Percentiles rank a stretch among this genome's conserved stretches.
phyloP scores from a whole-genome alignment of 2,329 filamentous ascomycete species.

The Cercospora sojina region DNA sequence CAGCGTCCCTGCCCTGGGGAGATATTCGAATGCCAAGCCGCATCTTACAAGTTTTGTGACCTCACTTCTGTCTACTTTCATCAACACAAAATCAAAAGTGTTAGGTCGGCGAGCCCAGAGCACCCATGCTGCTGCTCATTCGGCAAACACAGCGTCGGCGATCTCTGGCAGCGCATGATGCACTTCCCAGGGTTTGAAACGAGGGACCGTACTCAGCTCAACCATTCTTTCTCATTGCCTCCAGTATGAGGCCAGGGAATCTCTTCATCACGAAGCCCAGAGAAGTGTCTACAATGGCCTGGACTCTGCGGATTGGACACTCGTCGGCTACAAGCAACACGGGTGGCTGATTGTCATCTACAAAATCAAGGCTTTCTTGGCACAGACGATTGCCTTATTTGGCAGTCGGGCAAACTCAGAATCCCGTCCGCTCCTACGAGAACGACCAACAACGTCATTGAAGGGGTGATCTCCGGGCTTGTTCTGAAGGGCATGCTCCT shows the following conservation, averaged over 20 bases:
- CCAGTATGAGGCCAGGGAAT: not conserved
- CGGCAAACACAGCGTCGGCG: too few relatives aligned
- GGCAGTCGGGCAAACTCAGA: not conserved
- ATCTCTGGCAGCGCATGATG: not conserved
- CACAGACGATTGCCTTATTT: not conserved
- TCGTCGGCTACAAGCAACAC: not conserved
- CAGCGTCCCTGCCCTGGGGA: not conserved
- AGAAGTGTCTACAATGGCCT: too few relatives aligned
- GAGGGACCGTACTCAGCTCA: not conserved
- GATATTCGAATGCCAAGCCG: not conserved
- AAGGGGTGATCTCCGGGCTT: not conserved
- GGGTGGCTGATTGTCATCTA: slow-evolving; percentile 1
- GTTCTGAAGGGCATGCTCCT: not conserved
- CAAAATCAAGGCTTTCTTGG: not conserved
- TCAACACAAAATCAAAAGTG: not conserved
- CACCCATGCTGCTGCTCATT: not conserved
- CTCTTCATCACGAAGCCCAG: not conserved
- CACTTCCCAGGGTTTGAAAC: not conserved
- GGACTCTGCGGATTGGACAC: not conserved
- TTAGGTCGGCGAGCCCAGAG: not conserved
- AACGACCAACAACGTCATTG: not conserved
- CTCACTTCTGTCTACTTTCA: not conserved
- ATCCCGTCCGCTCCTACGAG: not conserved
- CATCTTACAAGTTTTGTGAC: not conserved
- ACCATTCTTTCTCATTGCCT: not conserved